Conservation (phyloP, 441 rosid genomes). For the Euphorbia schlechtendalii region DNA sequence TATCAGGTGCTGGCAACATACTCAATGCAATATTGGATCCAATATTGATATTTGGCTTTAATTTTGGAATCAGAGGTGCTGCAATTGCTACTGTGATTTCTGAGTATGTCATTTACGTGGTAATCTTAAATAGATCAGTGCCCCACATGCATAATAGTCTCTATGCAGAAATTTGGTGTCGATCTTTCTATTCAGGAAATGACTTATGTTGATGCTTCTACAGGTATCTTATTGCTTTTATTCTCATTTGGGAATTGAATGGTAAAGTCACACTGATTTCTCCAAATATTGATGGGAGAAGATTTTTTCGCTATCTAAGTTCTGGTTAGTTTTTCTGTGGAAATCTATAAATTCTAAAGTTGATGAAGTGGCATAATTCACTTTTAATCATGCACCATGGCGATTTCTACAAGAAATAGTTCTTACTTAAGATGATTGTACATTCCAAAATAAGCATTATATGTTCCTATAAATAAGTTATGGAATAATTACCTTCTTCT, state of each 20-base stretch:
- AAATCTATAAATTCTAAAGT: not conserved
- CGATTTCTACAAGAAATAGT: not conserved
- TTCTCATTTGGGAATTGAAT: constrained; percentile 81
- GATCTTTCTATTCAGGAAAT: constrained; percentile 8
- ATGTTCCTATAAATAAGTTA: not conserved
- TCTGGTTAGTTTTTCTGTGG: constrained; percentile 49
- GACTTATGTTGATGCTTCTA: constrained; percentile 14
- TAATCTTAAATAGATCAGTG: constrained; percentile 38
- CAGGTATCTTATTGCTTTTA: constrained; percentile 80
- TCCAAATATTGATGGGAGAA: constrained; percentile 60
- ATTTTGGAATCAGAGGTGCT: constrained; percentile 78
- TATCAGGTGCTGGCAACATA: constrained; percentile 75
- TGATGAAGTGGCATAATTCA: not conserved
- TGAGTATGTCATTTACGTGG: constrained; percentile 85
- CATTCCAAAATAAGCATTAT: not conserved
- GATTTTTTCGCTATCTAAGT: constrained; percentile 52
- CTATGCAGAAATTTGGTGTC: constrained; percentile 1
- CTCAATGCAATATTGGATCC: constrained; percentile 75
- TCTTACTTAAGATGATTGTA: not conserved
- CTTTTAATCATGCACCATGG: not conserved
- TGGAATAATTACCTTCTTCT: not conserved
- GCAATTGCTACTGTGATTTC: constrained; percentile 89
- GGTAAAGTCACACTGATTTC: constrained; percentile 58
- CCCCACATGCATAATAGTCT: constrained; percentile 17
- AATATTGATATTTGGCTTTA: constrained; percentile 58